phyloP scores from a whole-genome alignment of 208 protist genomes.

The Leishmania tropica region DNA sequence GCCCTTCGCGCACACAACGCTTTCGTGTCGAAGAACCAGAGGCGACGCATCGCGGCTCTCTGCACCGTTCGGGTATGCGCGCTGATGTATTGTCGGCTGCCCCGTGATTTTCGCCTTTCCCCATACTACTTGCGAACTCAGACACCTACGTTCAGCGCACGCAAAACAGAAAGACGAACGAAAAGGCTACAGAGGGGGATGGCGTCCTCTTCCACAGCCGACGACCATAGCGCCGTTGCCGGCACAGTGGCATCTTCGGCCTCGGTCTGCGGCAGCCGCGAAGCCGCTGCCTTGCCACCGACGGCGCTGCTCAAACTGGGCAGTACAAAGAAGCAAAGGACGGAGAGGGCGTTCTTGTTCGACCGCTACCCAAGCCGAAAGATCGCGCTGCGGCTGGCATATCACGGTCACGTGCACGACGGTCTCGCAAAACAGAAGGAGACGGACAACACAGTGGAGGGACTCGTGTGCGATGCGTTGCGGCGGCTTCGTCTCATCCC shows the following conservation, averaged over 20 bases:
- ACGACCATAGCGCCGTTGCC: no score
- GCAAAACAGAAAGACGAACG: neutral
- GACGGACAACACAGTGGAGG: slow-evolving; percentile 85
- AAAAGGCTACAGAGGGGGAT: neutral
- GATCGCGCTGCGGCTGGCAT: slow-evolving; percentile 84
- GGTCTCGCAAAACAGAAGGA: slow-evolving; percentile 86
- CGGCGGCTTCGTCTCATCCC: slow-evolving; percentile 64
- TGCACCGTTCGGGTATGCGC: neutral
- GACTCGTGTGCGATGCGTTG: slow-evolving; percentile 52
- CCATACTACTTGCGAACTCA: neutral
- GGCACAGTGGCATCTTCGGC: neutral
- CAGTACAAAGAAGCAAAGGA: slow-evolving; percentile 41
- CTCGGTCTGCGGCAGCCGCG: neutral
- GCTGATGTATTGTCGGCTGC: neutral
- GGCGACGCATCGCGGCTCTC: neutral
- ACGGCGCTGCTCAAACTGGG: neutral
- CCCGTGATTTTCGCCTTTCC: neutral
- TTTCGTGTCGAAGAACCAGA: neutral
- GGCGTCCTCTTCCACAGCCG: neutral
- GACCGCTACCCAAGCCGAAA: slow-evolving; percentile 72
- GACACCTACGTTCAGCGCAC: neutral
- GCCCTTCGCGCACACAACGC: neutral
- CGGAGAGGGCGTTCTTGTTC: slow-evolving; percentile 58
- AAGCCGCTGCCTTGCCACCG: neutral
- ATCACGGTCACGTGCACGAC: slow-evolving; percentile 85